Conservation (phyloP, 805 yeast species). For the Candida argentea region DNA sequence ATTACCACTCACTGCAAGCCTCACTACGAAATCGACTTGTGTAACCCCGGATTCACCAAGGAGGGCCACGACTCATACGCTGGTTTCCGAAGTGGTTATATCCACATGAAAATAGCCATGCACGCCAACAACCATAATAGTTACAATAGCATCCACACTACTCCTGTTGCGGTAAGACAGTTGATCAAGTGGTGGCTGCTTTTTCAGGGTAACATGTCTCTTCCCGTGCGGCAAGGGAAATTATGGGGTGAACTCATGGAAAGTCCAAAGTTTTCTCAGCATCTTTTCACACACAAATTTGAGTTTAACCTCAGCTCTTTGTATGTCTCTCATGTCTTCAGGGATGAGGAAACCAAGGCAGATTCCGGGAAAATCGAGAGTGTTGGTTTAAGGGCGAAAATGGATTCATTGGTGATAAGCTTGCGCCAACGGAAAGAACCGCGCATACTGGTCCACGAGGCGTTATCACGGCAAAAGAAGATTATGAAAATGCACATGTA, state of each 20-base stretch:
- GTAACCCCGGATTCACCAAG: conserved; percentile 42
- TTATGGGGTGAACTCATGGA: conserved; percentile 50
- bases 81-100: conserved; percentile 29
- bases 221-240: conserved; percentile 70
- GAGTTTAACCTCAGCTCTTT: conserved; percentile 64
- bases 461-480: conserved; percentile 36
- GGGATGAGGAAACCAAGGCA: conserved; percentile 33
- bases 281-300: conserved; percentile 70
- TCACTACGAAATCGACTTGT: conserved; percentile 49
- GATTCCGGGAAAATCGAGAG: conserved; percentile 38
- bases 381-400: conserved; percentile 55
- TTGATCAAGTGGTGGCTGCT: conserved; percentile 82
- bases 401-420: conserved; percentile 28
- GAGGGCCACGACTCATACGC: conserved; percentile 29
- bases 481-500: conserved; percentile 50
- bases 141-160: conserved; percentile 66
- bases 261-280: conserved; percentile 63
- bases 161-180: conserved; percentile 57
- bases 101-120: conserved; percentile 32
- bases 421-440: conserved; percentile 33
- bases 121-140: conserved; percentile 25
- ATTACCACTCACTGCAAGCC: conserved; percentile 42
- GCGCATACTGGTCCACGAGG: conserved; percentile 27
- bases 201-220: conserved; percentile 67
- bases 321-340: conserved; percentile 63